Percentiles rank a stretch among this genome's conserved stretches.
These are phyloP conservation scores for Tilletia setariae DNA, from an alignment of 1,284 basidiomycete genomes.

Conservation along the genomic window DNA sequence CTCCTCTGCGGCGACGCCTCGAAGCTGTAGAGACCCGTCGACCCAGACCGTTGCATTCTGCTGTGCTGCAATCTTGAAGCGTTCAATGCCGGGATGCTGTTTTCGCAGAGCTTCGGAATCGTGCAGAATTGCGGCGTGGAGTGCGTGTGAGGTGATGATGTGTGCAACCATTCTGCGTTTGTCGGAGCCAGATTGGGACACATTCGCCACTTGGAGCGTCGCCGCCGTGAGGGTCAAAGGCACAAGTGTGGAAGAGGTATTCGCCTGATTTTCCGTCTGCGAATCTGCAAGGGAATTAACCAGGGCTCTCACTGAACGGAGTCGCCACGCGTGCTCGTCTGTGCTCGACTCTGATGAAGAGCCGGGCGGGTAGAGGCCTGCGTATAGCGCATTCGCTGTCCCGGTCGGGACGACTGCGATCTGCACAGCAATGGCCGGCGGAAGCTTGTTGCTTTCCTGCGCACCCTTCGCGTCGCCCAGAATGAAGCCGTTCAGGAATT, in stretches of 20 bases:
- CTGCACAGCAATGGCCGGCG: constrained; percentile 21
- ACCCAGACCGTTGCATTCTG: constrained; percentile 74
- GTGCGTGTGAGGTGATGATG: constrained; percentile 60
- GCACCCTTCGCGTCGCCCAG: neutral
- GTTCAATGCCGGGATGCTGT: constrained; percentile 70
- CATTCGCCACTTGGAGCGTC: neutral
- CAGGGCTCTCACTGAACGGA: constrained; percentile 18
- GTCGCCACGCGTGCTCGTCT: constrained; percentile 15
- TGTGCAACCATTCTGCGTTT: constrained; percentile 46
- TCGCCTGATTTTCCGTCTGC: neutral
- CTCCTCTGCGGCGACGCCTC: constrained; percentile 29
- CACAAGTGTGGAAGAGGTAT: neutral
- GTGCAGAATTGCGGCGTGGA: constrained; percentile 82
- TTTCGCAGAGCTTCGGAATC: constrained; percentile 64
- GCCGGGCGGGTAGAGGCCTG: constrained; percentile 58
- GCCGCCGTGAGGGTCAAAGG: constrained; percentile 8
- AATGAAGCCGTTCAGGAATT: constrained; percentile 46
- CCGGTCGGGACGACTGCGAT: constrained; percentile 67
- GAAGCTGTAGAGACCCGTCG: constrained; percentile 63
- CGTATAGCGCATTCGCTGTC: constrained; percentile 91
- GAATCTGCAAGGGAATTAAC: neutral
- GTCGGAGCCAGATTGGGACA: neutral
- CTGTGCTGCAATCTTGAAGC: constrained; percentile 79
- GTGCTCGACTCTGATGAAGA: neutral
- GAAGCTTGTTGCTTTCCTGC: neutral